A percentile compares a stretch with the other conserved stretches of the same genome.
phyloP scores from a whole-genome alignment of 164 flowering plant species.

The Umbellularia californica region DNA sequence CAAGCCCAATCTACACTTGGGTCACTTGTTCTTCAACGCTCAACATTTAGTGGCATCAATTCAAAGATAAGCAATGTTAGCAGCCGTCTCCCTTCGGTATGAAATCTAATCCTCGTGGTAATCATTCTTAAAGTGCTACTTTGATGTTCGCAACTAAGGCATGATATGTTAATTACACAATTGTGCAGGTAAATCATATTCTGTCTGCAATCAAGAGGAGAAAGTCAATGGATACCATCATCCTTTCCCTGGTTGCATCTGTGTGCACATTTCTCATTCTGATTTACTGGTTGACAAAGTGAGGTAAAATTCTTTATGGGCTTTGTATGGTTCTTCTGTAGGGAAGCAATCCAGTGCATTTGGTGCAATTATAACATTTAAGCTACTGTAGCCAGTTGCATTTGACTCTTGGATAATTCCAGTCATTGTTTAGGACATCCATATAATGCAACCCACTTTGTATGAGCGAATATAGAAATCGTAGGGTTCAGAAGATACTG shows the following conservation, averaged over 20 bases:
- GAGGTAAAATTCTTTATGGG: slow-evolving; percentile 6
- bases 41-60: slow-evolving; percentile 84
- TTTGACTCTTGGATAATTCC: background rate
- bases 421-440: too few species aligned
- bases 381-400: background rate
- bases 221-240: slow-evolving; percentile 89
- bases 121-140: background rate
- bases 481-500: too few species aligned
- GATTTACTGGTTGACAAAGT: slow-evolving; percentile 87
- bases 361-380: too few species aligned
- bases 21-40: slow-evolving; percentile 72
- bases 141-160: background rate
- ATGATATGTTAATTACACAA: background rate
- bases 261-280: slow-evolving; percentile 88
- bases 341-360: background rate
- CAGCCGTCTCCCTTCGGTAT: slow-evolving; percentile 88
- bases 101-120: slow-evolving; percentile 4
- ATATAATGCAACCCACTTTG: too few species aligned
- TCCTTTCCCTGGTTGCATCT: slow-evolving; percentile 89
- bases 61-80: slow-evolving; percentile 77
- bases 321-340: background rate
- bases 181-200: slow-evolving; percentile 73
- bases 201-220: slow-evolving; percentile 82
- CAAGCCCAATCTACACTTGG: slow-evolving; percentile 93
- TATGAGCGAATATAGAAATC: too few species aligned